These are phyloP conservation scores for Glonium stellatum DNA, from an alignment of 495 filamentous ascomycete genomes.

Conservation along the genomic window DNA sequence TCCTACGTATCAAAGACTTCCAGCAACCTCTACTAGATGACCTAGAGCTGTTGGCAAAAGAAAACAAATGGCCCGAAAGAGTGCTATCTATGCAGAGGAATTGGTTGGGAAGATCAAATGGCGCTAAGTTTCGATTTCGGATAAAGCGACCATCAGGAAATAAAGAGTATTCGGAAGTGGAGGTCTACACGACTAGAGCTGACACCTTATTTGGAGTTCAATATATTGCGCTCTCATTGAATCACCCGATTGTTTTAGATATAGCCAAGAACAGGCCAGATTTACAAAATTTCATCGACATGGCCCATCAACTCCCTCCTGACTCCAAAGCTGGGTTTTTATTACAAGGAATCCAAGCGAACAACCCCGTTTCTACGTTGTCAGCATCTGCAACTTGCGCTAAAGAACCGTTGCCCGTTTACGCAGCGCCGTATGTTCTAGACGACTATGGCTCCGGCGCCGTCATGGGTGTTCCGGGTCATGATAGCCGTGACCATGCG, in stretches of 20 bases:
- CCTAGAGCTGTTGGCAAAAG: conserved; percentile 54
- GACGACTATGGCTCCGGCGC: conserved; percentile 82
- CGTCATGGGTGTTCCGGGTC: conserved; percentile 87
- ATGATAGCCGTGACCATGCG: conserved; percentile 66
- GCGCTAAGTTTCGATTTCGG: conserved; percentile 65
- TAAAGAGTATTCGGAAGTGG: conserved; percentile 38
- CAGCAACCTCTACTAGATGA: conserved; percentile 66
- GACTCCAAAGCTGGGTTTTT: conserved; percentile 72
- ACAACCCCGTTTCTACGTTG: conserved; percentile 53
- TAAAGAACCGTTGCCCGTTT: conserved; percentile 59
- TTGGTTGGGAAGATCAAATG: conserved; percentile 75
- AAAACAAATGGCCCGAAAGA: conserved; percentile 69
- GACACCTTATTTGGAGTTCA: conserved; percentile 82
- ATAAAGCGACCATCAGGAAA: conserved; percentile 33
- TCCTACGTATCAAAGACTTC: conserved; percentile 75
- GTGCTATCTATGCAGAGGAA: conserved; percentile 80
- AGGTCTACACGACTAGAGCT: conserved; percentile 75
- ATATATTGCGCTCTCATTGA: conserved; percentile 70
- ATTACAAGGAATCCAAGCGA: conserved; percentile 52
- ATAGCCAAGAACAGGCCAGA: conserved; percentile 52
- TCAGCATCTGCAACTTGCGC: conserved; percentile 47
- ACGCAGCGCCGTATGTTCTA: conserved; percentile 78
- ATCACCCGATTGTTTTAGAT: conserved; percentile 61
- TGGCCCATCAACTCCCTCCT: conserved; percentile 51
- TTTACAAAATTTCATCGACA: conserved; percentile 61